Base-by-base conservation (phyloP, 495 filamentous ascomycete species). In the Trypethelium eluteriae region DNA sequence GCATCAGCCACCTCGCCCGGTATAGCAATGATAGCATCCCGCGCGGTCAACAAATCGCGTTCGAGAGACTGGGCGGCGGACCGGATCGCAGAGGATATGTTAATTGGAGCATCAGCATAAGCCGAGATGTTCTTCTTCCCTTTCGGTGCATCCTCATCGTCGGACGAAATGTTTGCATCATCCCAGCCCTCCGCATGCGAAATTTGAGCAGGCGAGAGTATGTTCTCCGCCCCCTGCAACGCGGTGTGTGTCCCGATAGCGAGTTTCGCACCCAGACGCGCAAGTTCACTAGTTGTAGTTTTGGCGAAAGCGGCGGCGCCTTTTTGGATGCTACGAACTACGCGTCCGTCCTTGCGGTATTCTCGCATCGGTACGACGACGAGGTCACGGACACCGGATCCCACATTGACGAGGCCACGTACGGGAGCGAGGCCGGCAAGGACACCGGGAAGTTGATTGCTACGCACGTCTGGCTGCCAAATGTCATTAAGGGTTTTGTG, bases 381-480 rank as follows among this genome's bases (percentile, higher is more conserved):
- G 1, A 98, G 83, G 67, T 98, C 87, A 62, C 84, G 86, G 63
- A 98, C 85, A 3, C 93, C 93, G 53, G 85, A 87, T 16, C 91
- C 91, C 18, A 98, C 89, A 71, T 95, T 96, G 56, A 95, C 93
- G 0, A 99, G 77, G 25, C 90, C 90, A 16, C 93, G 85, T 34
- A 98, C 88, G 4, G 91, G 90, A 0, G 91, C 92, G n/a, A 99
- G 79, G 41, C 95, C 94, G 1, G 91, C 89, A 49, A 99, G 82
- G 0, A 98, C 87, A 6, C 89, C 87, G 1, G 91, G 93, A 5
- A 99, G 88, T 74, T 99, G 95, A 67, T 89, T 96, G 6, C 82
- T 77, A 76, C 88, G 93, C 73, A 99, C 87, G 72, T 99, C 92
- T 10, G 91, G 92, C 86, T 91, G 96, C 95, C 95, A 99, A 63